Conservation (phyloP, 1,284 basidiomycete genomes). For the Austropuccinia psidii region DNA sequence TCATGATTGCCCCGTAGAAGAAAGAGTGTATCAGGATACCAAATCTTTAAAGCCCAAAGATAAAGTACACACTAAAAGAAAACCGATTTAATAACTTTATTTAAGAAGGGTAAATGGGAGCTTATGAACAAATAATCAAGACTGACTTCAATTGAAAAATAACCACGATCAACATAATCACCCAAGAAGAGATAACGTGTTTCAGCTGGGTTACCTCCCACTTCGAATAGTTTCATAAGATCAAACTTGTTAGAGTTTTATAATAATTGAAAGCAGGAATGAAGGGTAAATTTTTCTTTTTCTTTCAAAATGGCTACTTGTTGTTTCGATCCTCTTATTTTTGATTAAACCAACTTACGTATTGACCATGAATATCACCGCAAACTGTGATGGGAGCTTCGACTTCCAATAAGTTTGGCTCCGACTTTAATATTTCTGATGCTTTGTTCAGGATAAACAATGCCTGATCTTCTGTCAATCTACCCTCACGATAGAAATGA, state of each 20-base stretch:
- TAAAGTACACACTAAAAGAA: slow-evolving; percentile 71
- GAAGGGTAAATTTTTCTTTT: slow-evolving; percentile 19
- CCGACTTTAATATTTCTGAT: slow-evolving; percentile 66
- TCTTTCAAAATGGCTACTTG: no score
- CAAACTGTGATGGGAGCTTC: slow-evolving; percentile 94
- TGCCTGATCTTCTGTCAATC: slow-evolving; percentile 57
- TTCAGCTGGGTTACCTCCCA: slow-evolving; percentile 82
- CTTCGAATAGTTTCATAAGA: slow-evolving; percentile 95
- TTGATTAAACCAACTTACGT: slow-evolving; percentile 60
- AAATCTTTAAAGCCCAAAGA: slow-evolving; percentile 85
- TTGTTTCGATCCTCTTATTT: no score
- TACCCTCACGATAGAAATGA: slow-evolving; percentile 94
- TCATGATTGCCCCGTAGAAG: slow-evolving; percentile 96
- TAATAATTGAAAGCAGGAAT: slow-evolving; percentile 6
- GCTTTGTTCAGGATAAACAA: slow-evolving; percentile 70
- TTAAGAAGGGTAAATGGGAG: background rate
- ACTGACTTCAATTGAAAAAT: slow-evolving; percentile 82
- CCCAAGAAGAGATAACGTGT: slow-evolving; percentile 93
- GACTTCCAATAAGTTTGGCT: slow-evolving; percentile 82
- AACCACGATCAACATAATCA: slow-evolving; percentile 96
- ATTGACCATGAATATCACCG: slow-evolving; percentile 95
- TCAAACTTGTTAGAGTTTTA: slow-evolving; percentile 61
- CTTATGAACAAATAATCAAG: background rate
- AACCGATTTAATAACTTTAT: background rate
- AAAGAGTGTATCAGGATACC: slow-evolving; percentile 81